Evolutionary conservation across 75 land plant genomes (phyloP), one percentile per base, ranked within the genome.

Genomic region (Pinus taeda): DNA sequence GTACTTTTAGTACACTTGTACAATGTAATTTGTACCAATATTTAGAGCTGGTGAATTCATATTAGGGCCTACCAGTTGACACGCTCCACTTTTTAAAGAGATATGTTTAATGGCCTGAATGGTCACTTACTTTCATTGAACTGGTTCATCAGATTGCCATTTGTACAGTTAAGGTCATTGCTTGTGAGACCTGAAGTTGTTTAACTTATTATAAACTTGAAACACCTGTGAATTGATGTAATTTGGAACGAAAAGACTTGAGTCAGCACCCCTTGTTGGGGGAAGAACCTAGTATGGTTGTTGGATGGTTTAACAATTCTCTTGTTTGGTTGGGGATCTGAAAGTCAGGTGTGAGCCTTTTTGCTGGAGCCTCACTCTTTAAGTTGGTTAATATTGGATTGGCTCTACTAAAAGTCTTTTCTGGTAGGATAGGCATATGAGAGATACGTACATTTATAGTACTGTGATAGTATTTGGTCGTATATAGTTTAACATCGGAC

Each of bases 11-110:
- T 42, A 69, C 72, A 37, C 55, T 69, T 69, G 72, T 69, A 69
- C 72, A 42, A 69, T 69, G 72, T 69, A 39, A 15, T 69, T 69
- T 69, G 72, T 69, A 69, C 72, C 72, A 69, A 69, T 69, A 69
- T 69, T 69, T 42, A 21, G 72, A 69, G 72, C 53, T 3, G 8
- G 42, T 69, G 72, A 65, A 36, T 65, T 37, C 20, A 20, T 18
- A 42, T 20, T 42, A 49, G 8, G 22, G n/a, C 72, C 24, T 69
- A 20, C 24, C 3, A 42, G 55, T 69, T n/a, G 18, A 69, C 72
- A 49, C 55, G 9, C 55, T 69, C 55, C 22, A n/a, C 12, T 49
- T 49, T 69, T 3, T 4, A 69, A 69, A 42, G 72, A 69, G 55
- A 42, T 42, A 45, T 33, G 72, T n/a, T 69, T 42, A 15, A 45